Evolutionary conservation across 2,329 filamentous ascomycete genomes (phyloP).

Genomic region (Tolypocladium paradoxum): DNA sequence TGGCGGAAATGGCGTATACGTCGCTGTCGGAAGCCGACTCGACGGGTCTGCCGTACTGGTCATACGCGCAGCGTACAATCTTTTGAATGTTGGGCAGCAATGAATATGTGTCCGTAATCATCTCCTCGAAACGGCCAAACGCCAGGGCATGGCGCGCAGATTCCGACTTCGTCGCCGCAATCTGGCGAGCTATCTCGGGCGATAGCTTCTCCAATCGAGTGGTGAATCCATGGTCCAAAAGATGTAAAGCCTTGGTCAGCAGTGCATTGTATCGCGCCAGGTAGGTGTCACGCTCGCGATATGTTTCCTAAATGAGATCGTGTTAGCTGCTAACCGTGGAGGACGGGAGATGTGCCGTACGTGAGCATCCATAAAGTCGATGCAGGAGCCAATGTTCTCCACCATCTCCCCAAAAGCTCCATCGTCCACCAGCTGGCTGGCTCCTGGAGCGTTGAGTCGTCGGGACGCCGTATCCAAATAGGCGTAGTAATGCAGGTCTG

Average conservation of each 20-base stretch:
- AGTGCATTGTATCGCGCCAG: slow-evolving; percentile 78
- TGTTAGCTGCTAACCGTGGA: not conserved
- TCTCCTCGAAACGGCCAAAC: slow-evolving; percentile 49
- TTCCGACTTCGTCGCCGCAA: slow-evolving; percentile 44
- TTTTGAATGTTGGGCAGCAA: slow-evolving; percentile 45
- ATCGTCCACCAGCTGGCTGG: slow-evolving; percentile 73
- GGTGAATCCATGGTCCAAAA: slow-evolving; percentile 48
- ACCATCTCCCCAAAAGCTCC: slow-evolving; percentile 84
- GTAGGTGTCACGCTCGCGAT: slow-evolving; percentile 81
- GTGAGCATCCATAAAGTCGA: slow-evolving; percentile 85
- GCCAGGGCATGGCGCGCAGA: slow-evolving; percentile 48
- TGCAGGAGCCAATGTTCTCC: slow-evolving; percentile 75
- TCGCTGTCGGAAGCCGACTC: slow-evolving; percentile 32
- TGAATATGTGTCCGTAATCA: slow-evolving; percentile 44
- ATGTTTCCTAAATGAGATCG: slow-evolving; percentile 47
- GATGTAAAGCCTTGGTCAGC: slow-evolving; percentile 54
- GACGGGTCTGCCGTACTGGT: slow-evolving; percentile 36
- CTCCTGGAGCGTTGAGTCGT: slow-evolving; percentile 83
- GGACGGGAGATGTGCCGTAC: slow-evolving; percentile 33
- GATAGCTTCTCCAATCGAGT: slow-evolving; percentile 41
- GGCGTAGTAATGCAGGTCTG: slow-evolving; percentile 87
- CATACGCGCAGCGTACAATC: slow-evolving; percentile 40
- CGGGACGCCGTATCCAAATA: slow-evolving; percentile 88
- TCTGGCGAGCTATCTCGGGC: slow-evolving; percentile 42
- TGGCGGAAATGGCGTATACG: slow-evolving; percentile 42